A percentile compares a stretch with the other conserved stretches of the same genome.
Evolutionary conservation across 164 flowering plant genomes (phyloP).

Genomic region (Magnolia officinalis): DNA sequence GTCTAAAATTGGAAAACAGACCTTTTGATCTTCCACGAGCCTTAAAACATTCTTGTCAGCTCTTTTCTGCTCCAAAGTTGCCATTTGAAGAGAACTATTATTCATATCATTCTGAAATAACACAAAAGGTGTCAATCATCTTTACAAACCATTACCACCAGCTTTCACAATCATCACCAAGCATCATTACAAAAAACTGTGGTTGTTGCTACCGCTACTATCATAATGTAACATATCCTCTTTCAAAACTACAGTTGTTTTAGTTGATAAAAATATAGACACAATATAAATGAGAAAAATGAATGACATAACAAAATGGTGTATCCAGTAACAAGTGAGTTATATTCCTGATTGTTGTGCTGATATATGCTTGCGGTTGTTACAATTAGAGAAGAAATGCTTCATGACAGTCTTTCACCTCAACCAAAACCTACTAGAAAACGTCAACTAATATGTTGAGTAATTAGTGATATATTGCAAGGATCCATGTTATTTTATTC

Average conservation of each 20-base stretch:
- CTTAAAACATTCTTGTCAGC: conserved; percentile 55
- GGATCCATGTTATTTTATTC: background rate
- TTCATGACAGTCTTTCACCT: too few species aligned
- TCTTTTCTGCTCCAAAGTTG: conserved; percentile 55
- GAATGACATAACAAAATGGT: background rate
- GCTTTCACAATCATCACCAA: background rate
- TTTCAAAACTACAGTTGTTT: background rate
- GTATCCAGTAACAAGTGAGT: background rate
- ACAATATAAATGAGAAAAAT: background rate
- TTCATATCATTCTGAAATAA: conserved; percentile 40
- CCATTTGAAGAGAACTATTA: conserved; percentile 35
- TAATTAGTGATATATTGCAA: too few species aligned
- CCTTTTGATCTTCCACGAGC: conserved; percentile 72
- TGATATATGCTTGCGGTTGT: background rate
- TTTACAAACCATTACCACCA: background rate
- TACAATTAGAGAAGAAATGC: too few species aligned
- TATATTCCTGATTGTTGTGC: background rate
- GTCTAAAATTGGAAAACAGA: conserved; percentile 13
- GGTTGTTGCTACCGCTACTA: background rate
- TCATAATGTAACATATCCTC: background rate
- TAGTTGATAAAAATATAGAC: background rate
- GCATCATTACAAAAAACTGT: background rate
- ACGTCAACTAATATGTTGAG: too few species aligned
- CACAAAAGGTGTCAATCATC: conserved; percentile 1
- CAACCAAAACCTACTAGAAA: too few species aligned